Percentiles rank a stretch among this genome's conserved stretches.
phyloP scores from a whole-genome alignment of 139 green algal genomes.

The Spirogloea muscicola region DNA sequence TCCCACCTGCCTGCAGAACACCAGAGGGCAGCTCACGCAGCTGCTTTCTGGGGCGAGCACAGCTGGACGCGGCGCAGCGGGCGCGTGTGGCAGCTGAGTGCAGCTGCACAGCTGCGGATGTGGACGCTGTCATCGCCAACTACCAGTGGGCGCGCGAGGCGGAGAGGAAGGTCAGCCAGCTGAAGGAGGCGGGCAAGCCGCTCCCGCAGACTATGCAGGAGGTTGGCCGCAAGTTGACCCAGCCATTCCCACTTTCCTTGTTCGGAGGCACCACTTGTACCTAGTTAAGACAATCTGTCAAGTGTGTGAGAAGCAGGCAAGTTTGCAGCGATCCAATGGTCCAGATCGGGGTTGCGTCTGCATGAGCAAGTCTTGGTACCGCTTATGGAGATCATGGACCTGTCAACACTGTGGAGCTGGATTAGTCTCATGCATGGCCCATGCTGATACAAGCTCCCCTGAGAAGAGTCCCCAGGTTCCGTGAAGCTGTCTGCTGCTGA shows the following conservation, averaged over 20 bases:
- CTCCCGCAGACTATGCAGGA: background rate
- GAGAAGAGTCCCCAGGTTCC: background rate
- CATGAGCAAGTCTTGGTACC: too few relatives aligned
- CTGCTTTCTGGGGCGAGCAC: too few relatives aligned
- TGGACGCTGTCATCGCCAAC: background rate
- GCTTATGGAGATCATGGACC: too few relatives aligned
- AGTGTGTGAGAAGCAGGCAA: too few relatives aligned
- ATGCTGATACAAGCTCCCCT: background rate
- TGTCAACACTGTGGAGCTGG: background rate
- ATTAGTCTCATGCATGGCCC: background rate
- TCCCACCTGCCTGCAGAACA: too few relatives aligned
- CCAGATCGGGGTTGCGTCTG: too few relatives aligned
- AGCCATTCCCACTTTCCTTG: background rate
- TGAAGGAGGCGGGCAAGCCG: slow-evolving; percentile 6
- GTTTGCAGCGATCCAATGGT: too few relatives aligned
- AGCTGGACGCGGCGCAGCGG: background rate
- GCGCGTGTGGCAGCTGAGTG: slow-evolving; percentile 1
- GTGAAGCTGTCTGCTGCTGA: background rate
- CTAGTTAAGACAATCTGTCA: background rate
- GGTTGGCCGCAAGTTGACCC: too few relatives aligned
- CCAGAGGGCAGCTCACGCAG: too few relatives aligned
- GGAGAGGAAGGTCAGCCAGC: background rate
- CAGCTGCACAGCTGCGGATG: slow-evolving; percentile 2
- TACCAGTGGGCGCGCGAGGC: slow-evolving; percentile 2
- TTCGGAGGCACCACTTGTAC: background rate